A percentile compares a stretch with the other conserved stretches of the same genome.
Conservation (phyloP, 441 rosid species). For the Pelargonium fulgidum region DNA sequence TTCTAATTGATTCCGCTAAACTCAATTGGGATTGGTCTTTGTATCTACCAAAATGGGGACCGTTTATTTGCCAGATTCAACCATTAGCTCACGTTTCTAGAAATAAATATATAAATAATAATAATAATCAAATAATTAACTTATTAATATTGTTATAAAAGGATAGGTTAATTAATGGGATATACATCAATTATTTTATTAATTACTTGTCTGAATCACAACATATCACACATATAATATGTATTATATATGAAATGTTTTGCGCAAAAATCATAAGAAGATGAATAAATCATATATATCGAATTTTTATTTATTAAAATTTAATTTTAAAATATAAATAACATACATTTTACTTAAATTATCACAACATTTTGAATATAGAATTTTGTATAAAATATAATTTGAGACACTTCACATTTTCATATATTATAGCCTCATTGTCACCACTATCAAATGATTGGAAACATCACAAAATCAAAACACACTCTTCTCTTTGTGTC, state of each 20-base stretch:
- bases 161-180: not conserved
- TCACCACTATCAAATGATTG: slow-evolving; percentile 3
- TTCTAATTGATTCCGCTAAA: not conserved
- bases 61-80: not conserved
- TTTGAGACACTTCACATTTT: no score
- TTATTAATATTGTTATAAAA: not conserved
- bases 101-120: not conserved
- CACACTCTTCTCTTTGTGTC: not conserved
- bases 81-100: not conserved
- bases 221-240: no score
- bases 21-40: not conserved
- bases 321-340: no score
- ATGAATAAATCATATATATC: no score
- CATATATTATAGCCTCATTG: not conserved
- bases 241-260: no score
- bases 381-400: no score
- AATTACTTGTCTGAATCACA: no score
- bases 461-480: not conserved
- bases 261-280: no score
- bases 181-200: no score
- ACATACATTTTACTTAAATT: no score
- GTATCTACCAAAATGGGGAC: not conserved
- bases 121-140: not conserved
- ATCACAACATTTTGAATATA: no score
- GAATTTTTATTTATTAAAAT: no score